phyloP scores from a whole-genome alignment of 2,329 filamentous ascomycete genomes.

The Mariannaea sp. region DNA sequence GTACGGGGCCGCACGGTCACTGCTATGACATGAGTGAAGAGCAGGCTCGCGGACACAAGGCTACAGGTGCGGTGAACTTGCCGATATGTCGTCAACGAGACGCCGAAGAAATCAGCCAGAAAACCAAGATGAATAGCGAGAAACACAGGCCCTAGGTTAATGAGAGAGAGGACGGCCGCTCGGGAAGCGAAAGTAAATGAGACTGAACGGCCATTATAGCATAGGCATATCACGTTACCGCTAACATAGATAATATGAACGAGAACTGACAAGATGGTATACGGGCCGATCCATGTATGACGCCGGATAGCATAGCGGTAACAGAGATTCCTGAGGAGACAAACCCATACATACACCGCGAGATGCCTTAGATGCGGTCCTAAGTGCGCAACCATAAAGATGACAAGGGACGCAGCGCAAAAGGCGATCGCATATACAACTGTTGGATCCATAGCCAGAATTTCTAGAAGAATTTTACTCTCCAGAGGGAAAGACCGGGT shows the following conservation, averaged over 20 bases:
- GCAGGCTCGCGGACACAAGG: not conserved
- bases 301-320: not conserved
- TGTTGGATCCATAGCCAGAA: not conserved
- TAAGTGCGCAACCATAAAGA: not conserved
- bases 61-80: not conserved
- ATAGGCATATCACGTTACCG: not conserved
- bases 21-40: not conserved
- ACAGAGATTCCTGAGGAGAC: not conserved
- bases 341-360: not conserved
- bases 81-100: not conserved
- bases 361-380: not conserved
- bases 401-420: not conserved
- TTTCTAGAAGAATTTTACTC: too few relatives aligned
- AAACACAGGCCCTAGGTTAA: not conserved
- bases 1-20: not conserved
- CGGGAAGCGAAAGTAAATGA: not conserved
- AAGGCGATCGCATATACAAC: not conserved
- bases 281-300: not conserved
- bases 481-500: too few relatives aligned
- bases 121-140: not conserved
- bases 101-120: not conserved
- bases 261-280: not conserved
- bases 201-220: not conserved
- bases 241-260: not conserved
- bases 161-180: not conserved